Base-by-base conservation (phyloP, 2,329 filamentous ascomycete genomes). In the Colletotrichum phormii region DNA sequence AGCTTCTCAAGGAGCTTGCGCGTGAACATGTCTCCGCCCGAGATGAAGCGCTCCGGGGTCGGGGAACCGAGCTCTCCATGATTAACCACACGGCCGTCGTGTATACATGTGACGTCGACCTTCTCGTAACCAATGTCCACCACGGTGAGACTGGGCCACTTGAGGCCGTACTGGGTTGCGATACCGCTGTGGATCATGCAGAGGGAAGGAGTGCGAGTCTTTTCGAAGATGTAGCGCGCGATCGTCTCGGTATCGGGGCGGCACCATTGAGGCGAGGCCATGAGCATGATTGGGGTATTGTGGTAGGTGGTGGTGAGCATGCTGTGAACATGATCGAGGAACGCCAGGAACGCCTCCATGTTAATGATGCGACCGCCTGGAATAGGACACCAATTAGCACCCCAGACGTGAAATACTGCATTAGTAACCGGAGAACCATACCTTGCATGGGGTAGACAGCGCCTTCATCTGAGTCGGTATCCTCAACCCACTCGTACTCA, bases 181-280 rank as follows among this genome's bases (percentile, higher is more conserved):
- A 97, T 85, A 3, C 94, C 95, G 77, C 95, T 93, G 82, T 98
- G 94, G 85, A 99, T 93, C 75, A 98, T 88, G 77, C 93, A 95
- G 64, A 99, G 93, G 0, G 94, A 95, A 0, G 97, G 97, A 0
- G 95, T 97, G 85, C 96, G 97, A 80, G 97, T 98, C 84, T 97
- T 97, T 83, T 99, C 97, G 79, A 99, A 99, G 75, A 98, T 91
- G 86, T 98, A 99, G 75, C 97, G 94, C 15, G 95, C 94, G 76
- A 99, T 92, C 51, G 89, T 90, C 83, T 98, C 96, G 80, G 93
- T 93, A 82, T 98, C 95, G 74, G 93, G 92, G 9, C 93, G 91
- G 4, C 95, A 95, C 96, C 97, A 99, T 77, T 92, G 92, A 4
- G 97, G 95, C 77, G 97, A 94, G 8, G 93, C 90, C 82, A 98